A percentile compares a stretch with the other conserved stretches of the same genome.
phyloP scores from a whole-genome alignment of 768 basidiomycete species.

The Pisolithus sp. region DNA sequence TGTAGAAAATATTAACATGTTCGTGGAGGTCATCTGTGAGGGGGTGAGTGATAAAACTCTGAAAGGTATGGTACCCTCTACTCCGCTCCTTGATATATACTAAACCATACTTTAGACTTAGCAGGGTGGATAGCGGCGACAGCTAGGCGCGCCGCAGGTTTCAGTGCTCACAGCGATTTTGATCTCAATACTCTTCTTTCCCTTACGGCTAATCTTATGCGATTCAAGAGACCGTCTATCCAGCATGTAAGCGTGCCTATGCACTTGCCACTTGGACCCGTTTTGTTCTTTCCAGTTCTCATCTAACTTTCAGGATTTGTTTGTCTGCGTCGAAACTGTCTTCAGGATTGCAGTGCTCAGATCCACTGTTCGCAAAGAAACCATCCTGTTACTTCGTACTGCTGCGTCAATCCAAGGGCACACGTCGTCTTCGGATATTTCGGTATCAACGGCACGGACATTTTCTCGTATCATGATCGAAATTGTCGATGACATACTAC shows the following conservation, averaged over 20 bases:
- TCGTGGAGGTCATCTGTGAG: constrained; percentile 52
- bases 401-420: constrained; percentile 33
- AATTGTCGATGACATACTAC: constrained; percentile 45
- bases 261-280: background rate
- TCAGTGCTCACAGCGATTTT: constrained; percentile 15
- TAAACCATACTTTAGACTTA: constrained; percentile 36
- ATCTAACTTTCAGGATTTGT: constrained; percentile 44
- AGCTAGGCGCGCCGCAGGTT: constrained; percentile 37
- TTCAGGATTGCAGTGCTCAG: constrained; percentile 49
- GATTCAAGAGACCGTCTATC: constrained; percentile 47
- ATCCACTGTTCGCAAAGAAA: constrained; percentile 24
- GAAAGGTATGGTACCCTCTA: constrained; percentile 38
- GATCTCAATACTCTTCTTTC: constrained; percentile 53
- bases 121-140: constrained; percentile 48
- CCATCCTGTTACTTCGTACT: constrained; percentile 13
- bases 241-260: background rate
- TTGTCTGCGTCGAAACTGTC: constrained; percentile 53
- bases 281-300: background rate
- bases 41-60: constrained; percentile 48
- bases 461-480: constrained; percentile 44
- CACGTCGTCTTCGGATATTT: constrained; percentile 15
- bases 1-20: constrained; percentile 50
- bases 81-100: background rate
- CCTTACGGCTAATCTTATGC: constrained; percentile 46
- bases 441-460: constrained; percentile 18